Evolutionary conservation across 257 asterid genomes (phyloP).

Genomic region (Jaltomata sinuosa): DNA sequence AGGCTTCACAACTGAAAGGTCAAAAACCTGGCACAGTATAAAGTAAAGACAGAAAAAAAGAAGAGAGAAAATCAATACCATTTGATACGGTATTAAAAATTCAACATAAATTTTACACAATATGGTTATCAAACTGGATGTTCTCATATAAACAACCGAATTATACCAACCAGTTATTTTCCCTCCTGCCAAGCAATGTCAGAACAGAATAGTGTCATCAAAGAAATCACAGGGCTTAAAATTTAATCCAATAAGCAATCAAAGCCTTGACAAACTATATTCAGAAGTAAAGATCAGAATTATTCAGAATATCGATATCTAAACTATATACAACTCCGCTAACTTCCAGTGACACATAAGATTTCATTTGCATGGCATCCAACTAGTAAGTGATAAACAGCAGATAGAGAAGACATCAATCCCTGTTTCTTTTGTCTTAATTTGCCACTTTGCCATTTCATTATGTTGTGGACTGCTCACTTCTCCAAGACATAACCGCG

Average conservation of each 20-base stretch:
- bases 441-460: background rate
- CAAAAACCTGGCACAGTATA: conserved; percentile 66
- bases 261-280: background rate
- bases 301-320: background rate
- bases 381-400: background rate
- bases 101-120: background rate
- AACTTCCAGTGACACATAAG: background rate
- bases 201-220: background rate
- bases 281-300: background rate
- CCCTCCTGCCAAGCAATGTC: background rate
- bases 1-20: conserved; percentile 84
- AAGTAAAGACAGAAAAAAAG: background rate
- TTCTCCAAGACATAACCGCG: background rate
- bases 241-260: background rate
- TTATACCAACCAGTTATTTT: background rate
- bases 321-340: background rate
- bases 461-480: background rate
- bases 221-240: background rate
- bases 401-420: background rate
- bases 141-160: background rate
- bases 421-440: background rate
- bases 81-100: background rate
- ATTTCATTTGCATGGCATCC: background rate
- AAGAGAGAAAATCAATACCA: background rate
- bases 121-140: background rate